Conservation (phyloP, 495 filamentous ascomycete species). For the Daldinia bambusicola region DNA sequence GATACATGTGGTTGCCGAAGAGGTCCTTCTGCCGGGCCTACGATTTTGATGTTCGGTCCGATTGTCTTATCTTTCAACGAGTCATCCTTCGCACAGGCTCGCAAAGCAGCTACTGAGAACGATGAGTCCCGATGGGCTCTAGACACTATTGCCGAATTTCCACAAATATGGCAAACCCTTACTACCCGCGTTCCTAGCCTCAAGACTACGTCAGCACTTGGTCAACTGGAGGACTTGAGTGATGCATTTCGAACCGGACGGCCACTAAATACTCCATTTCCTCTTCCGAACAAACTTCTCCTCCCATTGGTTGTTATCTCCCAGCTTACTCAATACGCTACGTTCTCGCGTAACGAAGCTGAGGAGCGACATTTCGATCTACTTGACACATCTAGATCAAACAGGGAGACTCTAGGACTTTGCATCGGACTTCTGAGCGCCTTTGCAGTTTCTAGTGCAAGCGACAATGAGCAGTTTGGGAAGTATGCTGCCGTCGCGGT, state of each 20-base stretch:
- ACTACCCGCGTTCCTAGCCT: slow-evolving; percentile 45
- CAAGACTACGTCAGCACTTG: slow-evolving; percentile 31
- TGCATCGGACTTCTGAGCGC: slow-evolving; percentile 60
- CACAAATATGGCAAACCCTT: slow-evolving; percentile 47
- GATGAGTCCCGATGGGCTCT: slow-evolving; percentile 49
- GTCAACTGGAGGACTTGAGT: slow-evolving; percentile 43
- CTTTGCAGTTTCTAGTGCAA: slow-evolving; percentile 52
- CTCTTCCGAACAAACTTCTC: slow-evolving; percentile 40
- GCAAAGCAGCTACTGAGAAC: slow-evolving; percentile 45
- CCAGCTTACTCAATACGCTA: slow-evolving; percentile 37
- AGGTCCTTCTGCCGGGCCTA: slow-evolving; percentile 24
- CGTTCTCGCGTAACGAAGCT: slow-evolving; percentile 19
- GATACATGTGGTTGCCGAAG: slow-evolving; percentile 26
- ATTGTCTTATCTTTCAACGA: slow-evolving; percentile 52
- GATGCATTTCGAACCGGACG: slow-evolving; percentile 43
- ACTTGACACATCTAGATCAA: slow-evolving; percentile 12
- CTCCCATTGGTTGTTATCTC: slow-evolving; percentile 35
- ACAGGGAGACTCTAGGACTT: slow-evolving; percentile 56
- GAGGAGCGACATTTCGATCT: slow-evolving; percentile 12
- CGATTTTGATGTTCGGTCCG: slow-evolving; percentile 44
- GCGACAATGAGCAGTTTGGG: slow-evolving; percentile 43
- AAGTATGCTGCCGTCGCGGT: slow-evolving; percentile 56
- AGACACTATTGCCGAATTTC: slow-evolving; percentile 46
- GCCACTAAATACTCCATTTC: slow-evolving; percentile 26
- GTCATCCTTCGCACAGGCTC: slow-evolving; percentile 42